Evolutionary conservation across 257 asterid species (phyloP).

Genomic region (Ehretia macrophylla): DNA sequence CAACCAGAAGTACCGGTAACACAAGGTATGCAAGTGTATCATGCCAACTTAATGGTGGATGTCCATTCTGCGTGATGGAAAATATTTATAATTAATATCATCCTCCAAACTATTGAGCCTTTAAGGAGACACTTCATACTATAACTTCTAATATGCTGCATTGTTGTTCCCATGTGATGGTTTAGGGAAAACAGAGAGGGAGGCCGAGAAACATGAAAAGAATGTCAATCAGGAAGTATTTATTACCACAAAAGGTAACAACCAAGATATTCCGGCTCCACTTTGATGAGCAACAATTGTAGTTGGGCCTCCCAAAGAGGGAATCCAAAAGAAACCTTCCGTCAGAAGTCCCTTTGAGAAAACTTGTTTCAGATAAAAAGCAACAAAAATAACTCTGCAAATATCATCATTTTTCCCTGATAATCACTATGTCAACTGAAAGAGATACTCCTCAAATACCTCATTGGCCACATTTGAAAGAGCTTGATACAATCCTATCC

Average conservation of each 20-base stretch:
- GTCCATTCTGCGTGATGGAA: slow-evolving; percentile 74
- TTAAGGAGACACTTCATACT: not conserved
- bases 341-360: slow-evolving; percentile 77
- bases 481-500: slow-evolving; percentile 98
- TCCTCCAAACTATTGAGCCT: too few relatives aligned
- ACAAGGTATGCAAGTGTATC: slow-evolving; percentile 97
- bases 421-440: not conserved
- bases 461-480: slow-evolving; percentile 98
- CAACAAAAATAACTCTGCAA: not conserved
- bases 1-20: slow-evolving; percentile 83
- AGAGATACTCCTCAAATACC: slow-evolving; percentile 46
- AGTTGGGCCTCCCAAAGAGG: slow-evolving; percentile 99
- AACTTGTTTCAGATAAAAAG: slow-evolving; percentile 11
- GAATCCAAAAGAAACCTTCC: slow-evolving; percentile 99
- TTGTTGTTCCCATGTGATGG: not conserved
- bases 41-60: slow-evolving; percentile 97
- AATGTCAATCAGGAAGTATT: slow-evolving; percentile 6
- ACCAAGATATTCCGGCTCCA: slow-evolving; percentile 97
- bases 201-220: slow-evolving; percentile 7
- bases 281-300: slow-evolving; percentile 97
- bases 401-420: not conserved
- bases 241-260: slow-evolving; percentile 90
- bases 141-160: not conserved
- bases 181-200: slow-evolving; percentile 7
- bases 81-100: not conserved